phyloP scores from a whole-genome alignment of 2,329 filamentous ascomycete genomes.

The Diaporthe humulicola region DNA sequence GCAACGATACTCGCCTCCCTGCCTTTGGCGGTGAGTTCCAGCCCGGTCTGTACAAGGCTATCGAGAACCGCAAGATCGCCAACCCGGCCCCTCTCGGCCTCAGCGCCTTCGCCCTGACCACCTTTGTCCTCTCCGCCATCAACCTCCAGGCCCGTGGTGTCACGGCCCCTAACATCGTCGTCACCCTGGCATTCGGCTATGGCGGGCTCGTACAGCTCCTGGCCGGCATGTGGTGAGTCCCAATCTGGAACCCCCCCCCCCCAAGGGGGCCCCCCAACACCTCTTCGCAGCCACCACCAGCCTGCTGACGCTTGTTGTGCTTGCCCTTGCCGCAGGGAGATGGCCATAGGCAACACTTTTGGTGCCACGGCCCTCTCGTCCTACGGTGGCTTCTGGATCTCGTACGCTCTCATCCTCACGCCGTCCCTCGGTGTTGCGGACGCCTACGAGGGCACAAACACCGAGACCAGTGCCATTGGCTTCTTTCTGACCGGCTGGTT shows the following conservation, averaged over 20 bases:
- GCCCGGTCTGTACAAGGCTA: constrained; percentile 75
- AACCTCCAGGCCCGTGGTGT: constrained; percentile 77
- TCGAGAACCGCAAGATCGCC: constrained; percentile 78
- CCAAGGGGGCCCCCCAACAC: too few relatives aligned
- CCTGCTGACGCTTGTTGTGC: constrained; percentile 35
- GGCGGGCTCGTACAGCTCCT: constrained; percentile 84
- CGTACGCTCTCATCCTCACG: constrained; percentile 79
- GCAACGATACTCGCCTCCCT: constrained; percentile 57
- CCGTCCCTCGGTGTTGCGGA: constrained; percentile 61
- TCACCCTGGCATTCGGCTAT: constrained; percentile 79
- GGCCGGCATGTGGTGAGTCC: constrained; percentile 86
- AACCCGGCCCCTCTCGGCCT: constrained; percentile 85
- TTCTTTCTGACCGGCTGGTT: constrained; percentile 86
- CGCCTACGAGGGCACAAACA: constrained; percentile 61
- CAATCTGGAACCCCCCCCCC: neutral
- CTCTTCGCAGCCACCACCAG: neutral
- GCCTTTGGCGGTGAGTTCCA: constrained; percentile 82
- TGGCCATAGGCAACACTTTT: constrained; percentile 89
- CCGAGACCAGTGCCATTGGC: constrained; percentile 73
- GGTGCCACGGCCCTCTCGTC: constrained; percentile 85
- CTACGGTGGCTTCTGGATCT: constrained; percentile 88
- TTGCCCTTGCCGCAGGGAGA: constrained; percentile 71
- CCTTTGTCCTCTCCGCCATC: constrained; percentile 81
- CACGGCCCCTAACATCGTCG: constrained; percentile 72
- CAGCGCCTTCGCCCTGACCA: constrained; percentile 84